Percentiles rank a stretch among this genome's conserved stretches.
These are phyloP conservation scores for Cardiospermum halicacabum DNA, from an alignment of 345 rosid species.

Conservation along the genomic window DNA sequence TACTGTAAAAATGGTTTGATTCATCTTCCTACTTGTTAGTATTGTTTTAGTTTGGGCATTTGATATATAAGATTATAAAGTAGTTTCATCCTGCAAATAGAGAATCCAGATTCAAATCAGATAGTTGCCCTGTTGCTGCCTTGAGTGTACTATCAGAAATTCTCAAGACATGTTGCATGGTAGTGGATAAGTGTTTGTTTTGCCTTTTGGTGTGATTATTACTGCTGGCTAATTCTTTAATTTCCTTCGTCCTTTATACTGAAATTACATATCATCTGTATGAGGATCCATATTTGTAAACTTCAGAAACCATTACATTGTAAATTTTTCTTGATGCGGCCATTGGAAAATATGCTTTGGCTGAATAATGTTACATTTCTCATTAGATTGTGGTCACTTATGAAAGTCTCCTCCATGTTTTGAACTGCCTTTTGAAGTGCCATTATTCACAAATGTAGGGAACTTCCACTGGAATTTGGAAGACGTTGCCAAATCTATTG, in stretches of 20 bases:
- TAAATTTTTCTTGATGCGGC: too few species aligned
- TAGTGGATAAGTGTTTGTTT: neutral
- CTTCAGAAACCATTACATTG: neutral
- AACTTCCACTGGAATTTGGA: slow-evolving; percentile 93
- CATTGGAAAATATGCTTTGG: too few species aligned
- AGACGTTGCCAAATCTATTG: slow-evolving; percentile 84
- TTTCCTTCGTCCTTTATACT: neutral
- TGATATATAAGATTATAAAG: neutral
- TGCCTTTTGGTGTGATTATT: too few species aligned
- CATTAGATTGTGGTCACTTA: neutral
- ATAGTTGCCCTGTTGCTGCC: neutral
- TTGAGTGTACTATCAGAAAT: neutral
- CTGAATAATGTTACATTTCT: neutral
- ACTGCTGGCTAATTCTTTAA: neutral
- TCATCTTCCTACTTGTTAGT: neutral
- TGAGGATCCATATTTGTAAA: neutral
- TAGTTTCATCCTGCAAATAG: neutral
- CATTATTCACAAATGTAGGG: slow-evolving; percentile 39
- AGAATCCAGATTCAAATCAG: neutral
- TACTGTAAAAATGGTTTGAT: neutral
- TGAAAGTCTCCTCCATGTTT: neutral
- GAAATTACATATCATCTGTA: neutral
- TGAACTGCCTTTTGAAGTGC: slow-evolving; percentile 2
- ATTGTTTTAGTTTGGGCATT: neutral
- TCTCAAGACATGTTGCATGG: neutral